Conservation (phyloP, 129 eudicot genomes). For the Arctium lappa region DNA sequence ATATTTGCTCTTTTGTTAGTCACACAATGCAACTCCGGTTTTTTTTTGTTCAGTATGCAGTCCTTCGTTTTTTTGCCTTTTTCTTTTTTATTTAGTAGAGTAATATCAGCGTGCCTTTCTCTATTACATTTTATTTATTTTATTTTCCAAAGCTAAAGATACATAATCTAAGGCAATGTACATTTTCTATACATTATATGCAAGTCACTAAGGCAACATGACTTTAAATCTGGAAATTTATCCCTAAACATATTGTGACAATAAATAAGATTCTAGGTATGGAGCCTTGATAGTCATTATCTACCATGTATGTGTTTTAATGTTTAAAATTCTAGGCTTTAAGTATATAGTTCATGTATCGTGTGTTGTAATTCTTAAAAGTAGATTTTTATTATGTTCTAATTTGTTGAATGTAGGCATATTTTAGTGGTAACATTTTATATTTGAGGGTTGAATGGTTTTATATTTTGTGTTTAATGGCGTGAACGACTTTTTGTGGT, state of each 20-base stretch:
- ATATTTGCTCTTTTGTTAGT: background rate
- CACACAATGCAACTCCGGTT: background rate
- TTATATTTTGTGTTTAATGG: background rate
- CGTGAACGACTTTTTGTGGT: background rate
- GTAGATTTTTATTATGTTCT: background rate
- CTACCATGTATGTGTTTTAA: background rate
- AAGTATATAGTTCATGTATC: background rate
- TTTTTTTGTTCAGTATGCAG: background rate
- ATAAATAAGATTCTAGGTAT: background rate
- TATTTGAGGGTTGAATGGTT: background rate
- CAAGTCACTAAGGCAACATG: background rate
- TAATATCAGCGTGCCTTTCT: background rate
- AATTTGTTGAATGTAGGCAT: background rate
- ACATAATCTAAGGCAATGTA: background rate
- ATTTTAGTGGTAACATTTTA: background rate
- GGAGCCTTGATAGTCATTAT: background rate
- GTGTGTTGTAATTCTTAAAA: too few species aligned
- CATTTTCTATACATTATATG: background rate
- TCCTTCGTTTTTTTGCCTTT: background rate
- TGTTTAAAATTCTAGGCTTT: background rate
- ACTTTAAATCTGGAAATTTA: background rate
- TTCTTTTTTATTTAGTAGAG: background rate
- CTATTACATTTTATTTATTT: background rate
- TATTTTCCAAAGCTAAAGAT: background rate
- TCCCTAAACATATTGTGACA: background rate